Evolutionary conservation across 768 basidiomycete species (phyloP).

Genomic region (Termitomyces sp.): DNA sequence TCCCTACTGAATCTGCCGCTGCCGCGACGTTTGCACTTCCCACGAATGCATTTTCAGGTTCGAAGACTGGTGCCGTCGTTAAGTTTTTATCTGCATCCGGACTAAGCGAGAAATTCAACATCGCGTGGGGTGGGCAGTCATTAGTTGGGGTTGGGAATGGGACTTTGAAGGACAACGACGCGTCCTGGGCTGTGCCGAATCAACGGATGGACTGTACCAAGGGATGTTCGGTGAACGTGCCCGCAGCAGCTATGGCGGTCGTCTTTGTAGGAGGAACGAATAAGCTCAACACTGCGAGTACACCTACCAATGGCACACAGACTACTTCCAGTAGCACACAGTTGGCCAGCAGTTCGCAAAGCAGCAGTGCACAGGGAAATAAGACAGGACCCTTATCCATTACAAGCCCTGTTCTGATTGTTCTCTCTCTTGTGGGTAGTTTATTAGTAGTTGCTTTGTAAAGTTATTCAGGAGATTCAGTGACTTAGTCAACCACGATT

Average conservation of each 20-base stretch:
- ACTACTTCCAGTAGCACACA: not conserved
- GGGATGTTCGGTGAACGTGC: constrained; percentile 45
- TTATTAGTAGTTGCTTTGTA: not conserved
- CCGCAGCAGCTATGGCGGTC: constrained; percentile 44
- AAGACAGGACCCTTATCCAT: not conserved
- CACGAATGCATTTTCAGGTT: constrained; percentile 22
- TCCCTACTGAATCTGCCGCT: constrained; percentile 38
- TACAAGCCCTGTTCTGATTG: not conserved
- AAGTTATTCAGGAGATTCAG: not conserved
- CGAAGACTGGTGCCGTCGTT: constrained; percentile 31
- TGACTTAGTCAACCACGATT: not conserved
- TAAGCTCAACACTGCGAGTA: not conserved
- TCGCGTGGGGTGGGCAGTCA: constrained; percentile 60
- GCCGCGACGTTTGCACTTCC: constrained; percentile 35
- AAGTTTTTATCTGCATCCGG: constrained; percentile 46
- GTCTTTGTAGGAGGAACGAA: constrained; percentile 31
- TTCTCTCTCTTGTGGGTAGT: not conserved
- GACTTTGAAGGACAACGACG: constrained; percentile 25
- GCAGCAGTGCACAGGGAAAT: not conserved
- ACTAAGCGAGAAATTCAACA: constrained; percentile 47
- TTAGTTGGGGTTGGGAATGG: constrained; percentile 41
- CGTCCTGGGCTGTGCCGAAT: constrained; percentile 34
- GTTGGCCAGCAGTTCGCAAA: not conserved
- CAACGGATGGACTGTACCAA: constrained; percentile 36
- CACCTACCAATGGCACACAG: not conserved